phyloP scores from a whole-genome alignment of 305 asterid genomes.

The Andrographis paniculata region DNA sequence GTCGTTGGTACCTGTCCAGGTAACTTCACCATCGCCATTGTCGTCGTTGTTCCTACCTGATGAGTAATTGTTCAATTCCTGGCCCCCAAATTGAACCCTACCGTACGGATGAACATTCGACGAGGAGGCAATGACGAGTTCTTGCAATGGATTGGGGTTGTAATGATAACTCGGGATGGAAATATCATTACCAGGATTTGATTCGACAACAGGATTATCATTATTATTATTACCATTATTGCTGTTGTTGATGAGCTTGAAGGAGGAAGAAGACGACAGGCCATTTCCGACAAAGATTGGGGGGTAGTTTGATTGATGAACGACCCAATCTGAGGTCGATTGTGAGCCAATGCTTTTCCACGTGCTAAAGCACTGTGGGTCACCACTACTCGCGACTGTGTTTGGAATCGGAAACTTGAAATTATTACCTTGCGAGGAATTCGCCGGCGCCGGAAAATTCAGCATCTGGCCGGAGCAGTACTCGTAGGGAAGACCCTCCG shows the following conservation, averaged over 20 bases:
- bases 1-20: slow-evolving; percentile 12
- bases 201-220: neutral
- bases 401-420: slow-evolving; percentile 9
- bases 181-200: neutral
- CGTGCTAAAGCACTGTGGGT: slow-evolving; percentile 34
- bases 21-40: slow-evolving; percentile 9
- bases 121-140: slow-evolving; percentile 29
- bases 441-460: slow-evolving; percentile 18
- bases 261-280: slow-evolving; percentile 20
- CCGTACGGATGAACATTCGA: slow-evolving; percentile 14
- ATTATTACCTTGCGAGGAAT: slow-evolving; percentile 12
- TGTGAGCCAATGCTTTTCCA: slow-evolving; percentile 45
- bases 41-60: slow-evolving; percentile 11
- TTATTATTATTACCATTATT: no score
- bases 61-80: slow-evolving; percentile 12
- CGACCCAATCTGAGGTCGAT: slow-evolving; percentile 32
- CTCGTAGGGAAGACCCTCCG: slow-evolving; percentile 19
- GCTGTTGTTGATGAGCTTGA: slow-evolving; percentile 22
- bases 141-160: slow-evolving; percentile 39
- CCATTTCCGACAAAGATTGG: slow-evolving; percentile 29
- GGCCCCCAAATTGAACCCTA: slow-evolving; percentile 25
- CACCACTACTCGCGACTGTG: slow-evolving; percentile 16
- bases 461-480: slow-evolving; percentile 33
- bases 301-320: slow-evolving; percentile 19
- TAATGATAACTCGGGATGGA: slow-evolving; percentile 9